A percentile compares a stretch with the other conserved stretches of the same genome.
Conservation (phyloP, 140 eudicot genomes). For the Senecio squalidus region DNA sequence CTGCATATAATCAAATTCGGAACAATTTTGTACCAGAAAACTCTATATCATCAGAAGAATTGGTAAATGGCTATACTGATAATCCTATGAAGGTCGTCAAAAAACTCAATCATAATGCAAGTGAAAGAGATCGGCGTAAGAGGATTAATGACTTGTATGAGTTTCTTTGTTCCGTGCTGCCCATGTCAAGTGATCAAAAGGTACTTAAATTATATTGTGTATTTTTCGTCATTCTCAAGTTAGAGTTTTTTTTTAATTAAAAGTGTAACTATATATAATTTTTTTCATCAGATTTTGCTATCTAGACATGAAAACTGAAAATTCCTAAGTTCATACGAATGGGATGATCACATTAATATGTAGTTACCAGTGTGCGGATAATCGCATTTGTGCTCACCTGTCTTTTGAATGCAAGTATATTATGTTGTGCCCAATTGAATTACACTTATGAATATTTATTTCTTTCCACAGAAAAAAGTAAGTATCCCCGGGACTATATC, state of each 20-base stretch:
- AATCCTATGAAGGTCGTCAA: conserved; percentile 17
- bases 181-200: conserved; percentile 34
- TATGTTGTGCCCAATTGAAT: too few species aligned
- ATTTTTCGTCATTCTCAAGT: too few species aligned
- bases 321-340: too few species aligned
- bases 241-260: too few species aligned
- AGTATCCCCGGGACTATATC: conserved; percentile 60
- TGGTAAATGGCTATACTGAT: neutral
- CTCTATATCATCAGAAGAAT: conserved; percentile 3
- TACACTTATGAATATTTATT: neutral
- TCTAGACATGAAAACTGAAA: too few species aligned
- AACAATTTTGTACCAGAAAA: conserved; percentile 15
- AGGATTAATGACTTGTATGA: conserved; percentile 43
- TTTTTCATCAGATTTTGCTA: too few species aligned
- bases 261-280: too few species aligned
- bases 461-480: conserved; percentile 43
- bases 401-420: too few species aligned
- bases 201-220: too few species aligned
- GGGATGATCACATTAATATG: too few species aligned
- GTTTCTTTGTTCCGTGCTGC: conserved; percentile 45
- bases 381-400: too few species aligned
- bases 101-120: conserved; percentile 60
- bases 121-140: conserved; percentile 66
- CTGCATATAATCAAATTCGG: conserved; percentile 6
- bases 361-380: too few species aligned